Conservation (phyloP, 2,329 filamentous ascomycete genomes). For the Ilyonectria robusta region DNA sequence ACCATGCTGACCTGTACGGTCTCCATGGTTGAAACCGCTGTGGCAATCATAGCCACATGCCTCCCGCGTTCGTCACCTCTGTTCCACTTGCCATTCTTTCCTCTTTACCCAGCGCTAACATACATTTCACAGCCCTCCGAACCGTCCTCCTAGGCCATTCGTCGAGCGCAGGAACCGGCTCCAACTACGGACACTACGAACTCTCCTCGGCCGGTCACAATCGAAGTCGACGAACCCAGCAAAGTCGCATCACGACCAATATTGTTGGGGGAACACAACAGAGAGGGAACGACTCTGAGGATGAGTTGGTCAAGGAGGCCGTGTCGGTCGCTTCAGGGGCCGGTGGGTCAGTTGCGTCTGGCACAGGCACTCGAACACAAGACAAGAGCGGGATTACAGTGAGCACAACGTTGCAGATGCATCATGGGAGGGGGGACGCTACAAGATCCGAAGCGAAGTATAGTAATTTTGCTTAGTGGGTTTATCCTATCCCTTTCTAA, state of each 20-base stretch:
- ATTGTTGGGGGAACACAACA: constrained; percentile 41
- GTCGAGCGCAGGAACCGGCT: constrained; percentile 35
- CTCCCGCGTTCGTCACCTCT: constrained; percentile 48
- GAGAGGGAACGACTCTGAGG: constrained; percentile 40
- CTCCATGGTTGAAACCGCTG: constrained; percentile 55
- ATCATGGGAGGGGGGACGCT: constrained; percentile 5
- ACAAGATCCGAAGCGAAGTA: not conserved
- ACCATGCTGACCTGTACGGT: constrained; percentile 57
- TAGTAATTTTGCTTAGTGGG: not conserved
- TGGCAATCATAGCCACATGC: constrained; percentile 58
- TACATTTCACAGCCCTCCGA: constrained; percentile 30
- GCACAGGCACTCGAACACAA: not conserved
- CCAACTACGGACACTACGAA: constrained; percentile 42
- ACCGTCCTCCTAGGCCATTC: constrained; percentile 41
- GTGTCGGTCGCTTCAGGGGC: not conserved
- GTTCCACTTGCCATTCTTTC: accelerated
- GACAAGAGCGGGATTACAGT: constrained; percentile 41
- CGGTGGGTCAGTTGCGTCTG: not conserved
- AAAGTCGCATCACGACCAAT: constrained; percentile 41
- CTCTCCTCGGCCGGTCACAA: constrained; percentile 38
- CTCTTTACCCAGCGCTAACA: not conserved
- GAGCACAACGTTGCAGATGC: constrained; percentile 40
- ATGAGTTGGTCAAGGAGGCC: constrained; percentile 39
- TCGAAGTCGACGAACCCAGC: constrained; percentile 38
- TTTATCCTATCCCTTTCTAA: too few species aligned